A percentile compares a stretch with the other conserved stretches of the same genome.
phyloP scores from a whole-genome alignment of 352 stramenopile genomes.

The Pilasporangium apinafurcum region DNA sequence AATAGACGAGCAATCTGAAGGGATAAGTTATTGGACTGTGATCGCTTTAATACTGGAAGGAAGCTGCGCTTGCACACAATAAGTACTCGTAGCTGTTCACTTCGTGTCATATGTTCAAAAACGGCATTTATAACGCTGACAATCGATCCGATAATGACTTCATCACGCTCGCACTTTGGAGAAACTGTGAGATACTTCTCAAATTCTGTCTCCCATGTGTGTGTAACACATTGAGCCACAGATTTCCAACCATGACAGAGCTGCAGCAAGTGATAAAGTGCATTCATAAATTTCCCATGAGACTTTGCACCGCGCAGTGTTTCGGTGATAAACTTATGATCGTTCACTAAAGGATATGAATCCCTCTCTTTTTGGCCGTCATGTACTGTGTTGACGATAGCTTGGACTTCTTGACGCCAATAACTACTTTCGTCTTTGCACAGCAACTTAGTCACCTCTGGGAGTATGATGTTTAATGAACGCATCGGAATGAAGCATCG shows the following conservation, averaged over 20 bases:
- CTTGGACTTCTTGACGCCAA: background rate
- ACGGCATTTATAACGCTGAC: conserved; percentile 27
- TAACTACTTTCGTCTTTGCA: background rate
- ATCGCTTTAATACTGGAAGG: conserved; percentile 34
- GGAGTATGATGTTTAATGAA: conserved; percentile 5
- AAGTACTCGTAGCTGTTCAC: conserved; percentile 34
- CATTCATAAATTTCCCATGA: conserved; percentile 59
- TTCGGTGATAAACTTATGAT: conserved; percentile 18
- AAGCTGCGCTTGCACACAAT: conserved; percentile 44
- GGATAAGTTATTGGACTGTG: conserved; percentile 18
- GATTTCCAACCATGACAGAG: conserved; percentile 16
- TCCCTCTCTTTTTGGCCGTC: too few species aligned
- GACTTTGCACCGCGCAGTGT: conserved; percentile 35
- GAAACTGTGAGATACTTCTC: conserved; percentile 29
- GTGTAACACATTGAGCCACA: conserved; percentile 16
- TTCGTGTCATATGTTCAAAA: conserved; percentile 23
- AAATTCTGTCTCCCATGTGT: conserved; percentile 38
- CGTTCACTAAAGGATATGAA: background rate
- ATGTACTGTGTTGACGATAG: background rate
- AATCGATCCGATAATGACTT: conserved; percentile 43
- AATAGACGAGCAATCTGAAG: conserved; percentile 38
- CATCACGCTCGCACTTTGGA: conserved; percentile 42
- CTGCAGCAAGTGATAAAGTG: conserved; percentile 45
- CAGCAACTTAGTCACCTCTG: background rate
- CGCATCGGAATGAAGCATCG: conserved; percentile 22